phyloP scores from a whole-genome alignment of 495 filamentous ascomycete species.

The Lophium mytilinum region DNA sequence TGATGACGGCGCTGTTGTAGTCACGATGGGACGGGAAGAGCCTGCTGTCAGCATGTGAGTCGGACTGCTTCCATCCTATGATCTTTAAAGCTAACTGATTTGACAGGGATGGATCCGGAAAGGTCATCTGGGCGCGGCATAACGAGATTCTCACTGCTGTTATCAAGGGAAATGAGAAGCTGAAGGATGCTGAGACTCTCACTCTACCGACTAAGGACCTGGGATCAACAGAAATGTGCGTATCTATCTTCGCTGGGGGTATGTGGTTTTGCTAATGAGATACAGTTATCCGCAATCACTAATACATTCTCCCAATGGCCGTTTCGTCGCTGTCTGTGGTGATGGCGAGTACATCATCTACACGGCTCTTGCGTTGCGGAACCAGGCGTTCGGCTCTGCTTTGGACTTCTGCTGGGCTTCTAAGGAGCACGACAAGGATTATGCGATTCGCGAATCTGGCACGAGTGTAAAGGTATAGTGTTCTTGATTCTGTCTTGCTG shows the following conservation, averaged over 20 bases:
- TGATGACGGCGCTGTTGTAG: slow-evolving; percentile 94
- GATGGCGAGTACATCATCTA: slow-evolving; percentile 99
- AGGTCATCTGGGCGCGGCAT: slow-evolving; percentile 90
- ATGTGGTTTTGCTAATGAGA: background rate
- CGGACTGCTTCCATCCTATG: background rate
- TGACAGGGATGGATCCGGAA: slow-evolving; percentile 65
- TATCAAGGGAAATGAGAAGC: slow-evolving; percentile 80
- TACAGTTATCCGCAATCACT: slow-evolving; percentile 75
- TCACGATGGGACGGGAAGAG: slow-evolving; percentile 95
- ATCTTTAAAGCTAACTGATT: background rate
- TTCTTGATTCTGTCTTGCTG: background rate
- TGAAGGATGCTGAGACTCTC: slow-evolving; percentile 85
- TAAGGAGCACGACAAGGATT: slow-evolving; percentile 97
- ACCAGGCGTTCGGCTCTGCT: slow-evolving; percentile 92
- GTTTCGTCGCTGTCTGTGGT: slow-evolving; percentile 93
- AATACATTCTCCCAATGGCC: slow-evolving; percentile 91
- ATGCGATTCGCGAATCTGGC: slow-evolving; percentile 86
- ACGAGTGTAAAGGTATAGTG: slow-evolving; percentile 65
- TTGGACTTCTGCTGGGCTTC: slow-evolving; percentile 96
- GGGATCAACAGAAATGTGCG: slow-evolving; percentile 74
- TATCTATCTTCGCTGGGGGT: background rate
- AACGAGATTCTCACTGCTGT: slow-evolving; percentile 89
- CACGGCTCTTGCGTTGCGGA: slow-evolving; percentile 92
- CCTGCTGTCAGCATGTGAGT: slow-evolving; percentile 83
- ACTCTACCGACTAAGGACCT: slow-evolving; percentile 86